A percentile compares a stretch with the other conserved stretches of the same genome.
phyloP scores from a whole-genome alignment of 257 asterid genomes.

The Coffea canephora region DNA sequence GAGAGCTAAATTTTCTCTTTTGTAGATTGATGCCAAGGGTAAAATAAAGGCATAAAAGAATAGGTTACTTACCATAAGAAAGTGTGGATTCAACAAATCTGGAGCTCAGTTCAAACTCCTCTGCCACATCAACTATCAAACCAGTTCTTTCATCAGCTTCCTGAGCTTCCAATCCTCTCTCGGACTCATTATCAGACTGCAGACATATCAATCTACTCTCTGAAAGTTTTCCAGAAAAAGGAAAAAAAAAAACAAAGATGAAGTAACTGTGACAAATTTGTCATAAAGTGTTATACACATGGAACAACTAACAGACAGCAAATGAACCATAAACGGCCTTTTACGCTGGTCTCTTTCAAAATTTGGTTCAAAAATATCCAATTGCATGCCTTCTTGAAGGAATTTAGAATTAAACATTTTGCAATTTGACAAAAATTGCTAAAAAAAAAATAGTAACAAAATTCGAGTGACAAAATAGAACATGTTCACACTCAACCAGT shows the following conservation, averaged over 20 bases:
- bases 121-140: conserved; percentile 31
- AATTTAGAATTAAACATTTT: not conserved
- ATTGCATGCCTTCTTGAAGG: not conserved
- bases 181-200: conserved; percentile 74
- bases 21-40: not conserved
- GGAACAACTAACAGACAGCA: not conserved
- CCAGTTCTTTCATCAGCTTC: conserved; percentile 31
- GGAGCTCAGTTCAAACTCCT: conserved; percentile 34
- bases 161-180: conserved; percentile 26
- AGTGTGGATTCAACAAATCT: too few species aligned
- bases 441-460: not conserved
- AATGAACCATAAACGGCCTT: not conserved
- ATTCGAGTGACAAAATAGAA: too few species aligned
- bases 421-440: not conserved
- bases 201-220: conserved; percentile 47
- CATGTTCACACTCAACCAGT: not conserved
- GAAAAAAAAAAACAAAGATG: not conserved
- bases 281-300: not conserved
- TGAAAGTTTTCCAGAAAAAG: conserved; percentile 28
- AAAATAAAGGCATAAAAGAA: too few species aligned
- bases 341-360: not conserved
- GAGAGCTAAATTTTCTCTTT: not conserved
- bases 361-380: not conserved
- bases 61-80: too few species aligned
- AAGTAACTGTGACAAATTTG: not conserved